phyloP scores from a whole-genome alignment of 2,329 filamentous ascomycete genomes.

The Dothistroma pini region DNA sequence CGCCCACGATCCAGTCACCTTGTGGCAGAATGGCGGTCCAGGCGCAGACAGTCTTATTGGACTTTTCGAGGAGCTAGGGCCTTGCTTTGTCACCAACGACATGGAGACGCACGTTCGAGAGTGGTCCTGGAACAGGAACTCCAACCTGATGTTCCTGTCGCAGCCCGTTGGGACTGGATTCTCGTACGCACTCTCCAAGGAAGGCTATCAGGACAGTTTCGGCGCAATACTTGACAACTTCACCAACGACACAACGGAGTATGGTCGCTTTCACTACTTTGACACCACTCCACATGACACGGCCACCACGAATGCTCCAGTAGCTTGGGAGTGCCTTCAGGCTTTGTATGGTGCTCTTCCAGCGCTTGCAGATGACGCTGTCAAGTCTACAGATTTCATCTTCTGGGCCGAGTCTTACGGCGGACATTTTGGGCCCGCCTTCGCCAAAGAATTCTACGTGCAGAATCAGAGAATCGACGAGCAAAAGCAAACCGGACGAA shows the following conservation, averaged over 20 bases:
- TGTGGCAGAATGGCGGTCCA: constrained; percentile 61
- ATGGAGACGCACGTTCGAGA: constrained; percentile 44
- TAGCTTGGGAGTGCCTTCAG: constrained; percentile 53
- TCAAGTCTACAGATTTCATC: constrained; percentile 40
- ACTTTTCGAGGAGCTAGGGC: constrained; percentile 49
- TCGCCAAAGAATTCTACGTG: constrained; percentile 53
- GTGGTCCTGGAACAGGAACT: constrained; percentile 56
- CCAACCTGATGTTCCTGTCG: constrained; percentile 58
- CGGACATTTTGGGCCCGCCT: constrained; percentile 56
- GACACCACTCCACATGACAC: constrained; percentile 45
- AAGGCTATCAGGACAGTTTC: constrained; percentile 42
- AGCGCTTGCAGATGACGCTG: constrained; percentile 46
- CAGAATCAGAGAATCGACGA: constrained; percentile 53
- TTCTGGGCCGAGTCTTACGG: constrained; percentile 40
- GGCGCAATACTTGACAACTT: constrained; percentile 35
- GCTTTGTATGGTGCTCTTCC: constrained; percentile 49
- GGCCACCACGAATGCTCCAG: constrained; percentile 51
- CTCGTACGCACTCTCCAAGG: constrained; percentile 17
- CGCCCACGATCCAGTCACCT: constrained; percentile 52
- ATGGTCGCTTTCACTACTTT: constrained; percentile 47
- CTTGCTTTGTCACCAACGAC: constrained; percentile 37
- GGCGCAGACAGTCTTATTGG: constrained; percentile 58
- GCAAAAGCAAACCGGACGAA: constrained; percentile 2
- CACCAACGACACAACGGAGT: constrained; percentile 15
- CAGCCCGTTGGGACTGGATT: constrained; percentile 53